Evolutionary conservation across 2,329 filamentous ascomycete species (phyloP), one percentile per base, ranked within the genome.

Genomic region (Penicillium sp.): DNA sequence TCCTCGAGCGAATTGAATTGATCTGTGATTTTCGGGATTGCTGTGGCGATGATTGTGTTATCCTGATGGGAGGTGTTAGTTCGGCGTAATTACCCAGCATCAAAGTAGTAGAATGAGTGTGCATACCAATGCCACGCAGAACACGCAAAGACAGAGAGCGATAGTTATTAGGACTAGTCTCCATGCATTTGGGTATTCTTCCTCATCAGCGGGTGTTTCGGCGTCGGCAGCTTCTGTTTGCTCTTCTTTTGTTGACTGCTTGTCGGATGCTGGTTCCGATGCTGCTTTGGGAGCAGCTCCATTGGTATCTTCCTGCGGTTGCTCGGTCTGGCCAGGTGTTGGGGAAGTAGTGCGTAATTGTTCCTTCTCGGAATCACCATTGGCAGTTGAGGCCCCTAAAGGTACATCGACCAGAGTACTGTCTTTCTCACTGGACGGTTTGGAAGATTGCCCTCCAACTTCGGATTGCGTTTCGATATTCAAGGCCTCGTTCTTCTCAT

Each of bases 21-120:
- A 53, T 75, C 68, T 0, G 75, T 76, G 42, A 78, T 77, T 13
- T 62, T 64, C 12, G 75, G 75, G 28, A 77, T 75, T 2, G 75
- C 75, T 2, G 72, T 76, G 7, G 71, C 68, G 30, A 77, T 71
- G 41, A 74, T 74, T 0, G 71, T 73, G 27, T 72, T 71, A 41
- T 71, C 68, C 68, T 71, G 12, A n/a, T 11, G 13, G 4, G 30
- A 5, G 3, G 40, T 14, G 47, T 50, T 30, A 50, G 41, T 13
- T 18, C 10, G 13, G 22, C 19, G 31, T 13, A 28, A n/a, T 6
- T n/a, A 10, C 28, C 11, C 28, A 10, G 29, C 31, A 19, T 14
- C n/a, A n/a, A 31, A 25, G 22, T 25, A 19, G 11, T 10, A 41
- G 13, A 11, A 13, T 10, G 10, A 13, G 0, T 35, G 12, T 9